Percentiles rank a stretch among this genome's conserved stretches.
These are phyloP conservation scores for Penicillium desertorum DNA, from an alignment of 495 filamentous ascomycete species.

Conservation along the genomic window DNA sequence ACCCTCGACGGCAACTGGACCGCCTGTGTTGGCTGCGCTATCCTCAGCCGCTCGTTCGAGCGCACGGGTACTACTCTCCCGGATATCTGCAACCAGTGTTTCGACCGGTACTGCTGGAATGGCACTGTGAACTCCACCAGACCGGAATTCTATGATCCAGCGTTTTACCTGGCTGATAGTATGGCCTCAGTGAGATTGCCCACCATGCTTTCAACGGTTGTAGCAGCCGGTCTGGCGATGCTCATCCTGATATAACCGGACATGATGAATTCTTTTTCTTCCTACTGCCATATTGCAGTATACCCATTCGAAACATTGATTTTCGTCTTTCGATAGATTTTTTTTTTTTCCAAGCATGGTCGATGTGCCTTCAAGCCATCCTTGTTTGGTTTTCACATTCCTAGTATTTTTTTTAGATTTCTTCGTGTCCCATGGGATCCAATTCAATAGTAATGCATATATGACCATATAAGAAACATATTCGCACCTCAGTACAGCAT, in stretches of 20 bases:
- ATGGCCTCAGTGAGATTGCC: constrained; percentile 18
- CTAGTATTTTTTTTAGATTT: background rate
- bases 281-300: background rate
- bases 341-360: background rate
- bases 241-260: constrained; percentile 25
- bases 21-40: constrained; percentile 81
- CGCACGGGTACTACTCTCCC: constrained; percentile 65
- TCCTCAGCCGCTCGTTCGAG: constrained; percentile 71
- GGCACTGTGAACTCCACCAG: constrained; percentile 35
- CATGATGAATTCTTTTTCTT: background rate
- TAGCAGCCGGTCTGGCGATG: constrained; percentile 28
- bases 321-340: background rate
- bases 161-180: constrained; percentile 21
- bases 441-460: background rate
- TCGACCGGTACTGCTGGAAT: constrained; percentile 77
- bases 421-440: background rate
- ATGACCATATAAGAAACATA: background rate
- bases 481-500: background rate
- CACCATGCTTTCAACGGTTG: constrained; percentile 20
- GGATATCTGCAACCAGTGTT: constrained; percentile 69
- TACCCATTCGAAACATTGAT: background rate
- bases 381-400: background rate
- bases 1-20: constrained; percentile 72
- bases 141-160: constrained; percentile 34
- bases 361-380: background rate